Evolutionary conservation across 306 rosid genomes (phyloP), one percentile per base, ranked within the genome.

Genomic region (Castanea sativa): DNA sequence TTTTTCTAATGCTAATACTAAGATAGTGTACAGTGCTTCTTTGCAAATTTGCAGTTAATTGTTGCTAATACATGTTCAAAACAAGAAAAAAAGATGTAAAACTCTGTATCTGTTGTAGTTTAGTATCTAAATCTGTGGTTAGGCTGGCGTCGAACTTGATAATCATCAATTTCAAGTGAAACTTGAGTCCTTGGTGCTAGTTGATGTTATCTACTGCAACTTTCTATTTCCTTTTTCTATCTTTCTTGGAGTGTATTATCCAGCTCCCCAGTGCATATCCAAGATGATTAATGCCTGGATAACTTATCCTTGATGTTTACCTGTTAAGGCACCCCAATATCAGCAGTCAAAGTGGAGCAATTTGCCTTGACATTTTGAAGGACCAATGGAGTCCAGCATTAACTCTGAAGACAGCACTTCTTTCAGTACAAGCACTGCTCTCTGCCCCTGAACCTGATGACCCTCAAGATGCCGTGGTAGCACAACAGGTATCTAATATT

Each of bases 381-480:
- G 98, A 95, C 69, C 99, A 95, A 73, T 95, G 99, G 99, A 95
- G 99, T 85, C 99, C 99, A 20, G 98, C 99, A 58, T 94, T 93
- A 70, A 95, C 99, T 55, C 80, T 95, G 87, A 95, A 95, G 87
- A 95, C 99, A 8, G 99, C 99, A n/a, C 96, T 95, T 61, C 98
- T 95, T 69, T 95, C 99, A 65, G 92, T 95, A 71, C 98, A 95
- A 87, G 99, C 99, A 19, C 87, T 95, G 73, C 98, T 95, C 68
- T 95, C 99, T 82, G 94, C 99, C 58, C 99, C 99, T 76, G 90
- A 89, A 81, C 97, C 99, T 9, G 99, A 93, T 90, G 98, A 95
- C 89, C 99, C 99, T 88, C 99, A 95, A 87, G 99, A 95, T 88
- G 99, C 99, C 33, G 98, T 95, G 75, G 99, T 95, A 73, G 99